Conservation (phyloP, 208 protist genomes). For the Trypanosomatidae sp. region DNA sequence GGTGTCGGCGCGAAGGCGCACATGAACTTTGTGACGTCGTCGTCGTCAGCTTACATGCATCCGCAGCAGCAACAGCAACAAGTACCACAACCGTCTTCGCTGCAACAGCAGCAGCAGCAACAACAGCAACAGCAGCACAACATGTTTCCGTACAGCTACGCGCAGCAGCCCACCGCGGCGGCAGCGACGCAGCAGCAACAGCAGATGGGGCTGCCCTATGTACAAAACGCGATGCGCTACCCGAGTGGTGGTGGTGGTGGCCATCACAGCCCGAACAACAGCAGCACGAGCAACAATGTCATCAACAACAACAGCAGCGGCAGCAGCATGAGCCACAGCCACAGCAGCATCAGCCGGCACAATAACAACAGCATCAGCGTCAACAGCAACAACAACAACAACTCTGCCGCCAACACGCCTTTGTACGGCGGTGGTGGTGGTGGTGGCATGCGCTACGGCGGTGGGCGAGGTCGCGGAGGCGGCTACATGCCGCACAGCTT, state of each 20-base stretch:
- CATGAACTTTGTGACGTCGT: slow-evolving; percentile 6
- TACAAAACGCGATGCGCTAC: not conserved
- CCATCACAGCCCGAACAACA: no score
- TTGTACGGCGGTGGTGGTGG: not conserved
- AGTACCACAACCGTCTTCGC: no score
- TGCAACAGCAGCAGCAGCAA: no score
- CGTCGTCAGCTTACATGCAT: slow-evolving; percentile 5
- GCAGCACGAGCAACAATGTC: no score
- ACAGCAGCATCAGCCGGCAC: not conserved
- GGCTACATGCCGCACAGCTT: slow-evolving; percentile 1
- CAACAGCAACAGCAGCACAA: no score
- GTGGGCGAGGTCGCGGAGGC: slow-evolving; percentile 7
- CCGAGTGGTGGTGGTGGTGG: not conserved
- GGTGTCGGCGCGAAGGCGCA: not conserved
- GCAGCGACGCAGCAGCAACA: slow-evolving; percentile 1
- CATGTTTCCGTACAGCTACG: slow-evolving; percentile 14
- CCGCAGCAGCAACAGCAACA: no score
- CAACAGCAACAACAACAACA: slow-evolving; percentile 8
- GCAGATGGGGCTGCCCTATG: not conserved
- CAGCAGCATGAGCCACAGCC: not conserved
- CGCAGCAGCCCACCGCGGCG: slow-evolving; percentile 3
- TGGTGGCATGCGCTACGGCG: slow-evolving; percentile 3
- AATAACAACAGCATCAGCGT: slow-evolving; percentile 5
- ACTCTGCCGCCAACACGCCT: not conserved
- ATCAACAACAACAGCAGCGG: no score